These are phyloP conservation scores for Sisymbrium irio DNA, from an alignment of 345 rosid genomes.

Conservation along the genomic window DNA sequence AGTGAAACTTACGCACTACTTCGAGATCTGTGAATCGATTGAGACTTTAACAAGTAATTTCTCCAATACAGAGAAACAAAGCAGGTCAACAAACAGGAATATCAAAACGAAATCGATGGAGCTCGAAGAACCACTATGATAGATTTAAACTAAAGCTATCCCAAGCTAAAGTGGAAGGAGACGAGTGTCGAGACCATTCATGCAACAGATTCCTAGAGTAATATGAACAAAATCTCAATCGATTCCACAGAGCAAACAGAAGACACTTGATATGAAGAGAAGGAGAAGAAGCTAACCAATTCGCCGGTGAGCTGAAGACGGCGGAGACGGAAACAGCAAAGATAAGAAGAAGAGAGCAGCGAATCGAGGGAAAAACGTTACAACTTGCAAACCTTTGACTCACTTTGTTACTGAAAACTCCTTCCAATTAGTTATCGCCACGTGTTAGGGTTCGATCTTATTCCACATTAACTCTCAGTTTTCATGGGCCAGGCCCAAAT, in stretches of 20 bases:
- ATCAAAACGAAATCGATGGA: not conserved
- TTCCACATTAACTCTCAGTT: not conserved
- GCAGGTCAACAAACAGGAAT: not conserved
- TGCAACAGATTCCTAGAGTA: not conserved
- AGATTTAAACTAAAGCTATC: no score
- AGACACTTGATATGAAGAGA: not conserved
- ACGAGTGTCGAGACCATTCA: not conserved
- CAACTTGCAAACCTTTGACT: slow-evolving; percentile 5
- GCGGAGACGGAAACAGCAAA: slow-evolving; percentile 13
- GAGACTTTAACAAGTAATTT: no score
- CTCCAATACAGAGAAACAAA: not conserved
- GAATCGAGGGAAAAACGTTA: not conserved
- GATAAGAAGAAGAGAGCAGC: no score
- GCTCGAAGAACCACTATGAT: no score
- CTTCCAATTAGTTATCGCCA: no score
- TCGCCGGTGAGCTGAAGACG: slow-evolving; percentile 23
- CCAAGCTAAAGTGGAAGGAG: no score
- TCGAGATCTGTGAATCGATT: no score
- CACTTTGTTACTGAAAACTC: no score
- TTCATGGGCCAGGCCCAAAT: slow-evolving; percentile 30
- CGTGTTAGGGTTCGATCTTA: slow-evolving; percentile 1
- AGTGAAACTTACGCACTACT: not conserved
- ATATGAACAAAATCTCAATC: not conserved
- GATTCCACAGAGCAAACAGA: not conserved
- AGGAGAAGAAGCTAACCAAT: slow-evolving; percentile 8